Evolutionary conservation across 2,329 filamentous ascomycete species (phyloP).

Genomic region (Diaporthe ilicicola): DNA sequence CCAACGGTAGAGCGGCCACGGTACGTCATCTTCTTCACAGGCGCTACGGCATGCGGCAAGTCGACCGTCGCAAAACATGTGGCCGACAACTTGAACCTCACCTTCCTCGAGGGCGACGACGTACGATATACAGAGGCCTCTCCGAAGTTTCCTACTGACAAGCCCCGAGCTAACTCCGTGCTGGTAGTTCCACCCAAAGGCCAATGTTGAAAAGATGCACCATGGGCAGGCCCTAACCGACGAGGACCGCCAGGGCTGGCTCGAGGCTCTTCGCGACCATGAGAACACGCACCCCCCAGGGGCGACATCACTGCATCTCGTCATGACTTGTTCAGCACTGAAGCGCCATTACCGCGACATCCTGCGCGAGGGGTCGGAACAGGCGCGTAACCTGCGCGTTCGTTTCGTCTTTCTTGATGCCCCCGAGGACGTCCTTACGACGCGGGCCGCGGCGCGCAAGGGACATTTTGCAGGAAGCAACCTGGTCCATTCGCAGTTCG

Average conservation of each 20-base stretch:
- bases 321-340: conserved; percentile 81
- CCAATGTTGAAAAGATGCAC: conserved; percentile 78
- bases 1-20: conserved; percentile 27
- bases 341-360: conserved; percentile 81
- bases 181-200: conserved; percentile 63
- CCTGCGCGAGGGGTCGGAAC: conserved; percentile 66
- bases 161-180: background rate
- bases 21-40: conserved; percentile 67
- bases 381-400: conserved; percentile 63
- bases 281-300: conserved; percentile 48
- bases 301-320: conserved; percentile 62
- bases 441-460: conserved; percentile 68
- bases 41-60: conserved; percentile 69
- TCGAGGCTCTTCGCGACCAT: conserved; percentile 66
- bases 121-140: conserved; percentile 49
- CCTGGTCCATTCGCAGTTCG: conserved; percentile 78
- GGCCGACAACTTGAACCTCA: conserved; percentile 56
- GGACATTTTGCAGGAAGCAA: conserved; percentile 79
- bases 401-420: conserved; percentile 79
- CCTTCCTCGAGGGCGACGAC: conserved; percentile 69
- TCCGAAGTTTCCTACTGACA: background rate
- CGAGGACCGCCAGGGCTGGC: conserved; percentile 81
- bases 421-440: conserved; percentile 67
- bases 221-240: conserved; percentile 75
- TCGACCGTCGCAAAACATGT: conserved; percentile 65